These are phyloP conservation scores for Tulasnella sp. DNA, from an alignment of 768 basidiomycete species.

Conservation along the genomic window DNA sequence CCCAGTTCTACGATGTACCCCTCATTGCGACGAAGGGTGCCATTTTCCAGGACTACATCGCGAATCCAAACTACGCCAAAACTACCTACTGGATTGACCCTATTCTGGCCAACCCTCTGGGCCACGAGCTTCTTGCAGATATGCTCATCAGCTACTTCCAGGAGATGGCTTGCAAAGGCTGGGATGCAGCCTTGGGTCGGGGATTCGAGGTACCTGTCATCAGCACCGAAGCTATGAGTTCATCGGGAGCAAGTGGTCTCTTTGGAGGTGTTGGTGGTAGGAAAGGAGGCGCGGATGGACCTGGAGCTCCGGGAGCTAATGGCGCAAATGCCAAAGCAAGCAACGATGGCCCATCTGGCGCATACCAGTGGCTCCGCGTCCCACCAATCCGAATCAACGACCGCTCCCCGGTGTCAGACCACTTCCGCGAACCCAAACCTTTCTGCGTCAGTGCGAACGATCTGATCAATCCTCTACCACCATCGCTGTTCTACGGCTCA, in stretches of 20 bases:
- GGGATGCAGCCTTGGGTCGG: constrained; percentile 63
- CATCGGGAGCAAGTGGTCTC: constrained; percentile 40
- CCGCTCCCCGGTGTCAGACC: constrained; percentile 12
- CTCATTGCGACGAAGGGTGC: constrained; percentile 82
- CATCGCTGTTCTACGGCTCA: constrained; percentile 83
- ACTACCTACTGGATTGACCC: constrained; percentile 73
- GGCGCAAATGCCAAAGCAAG: constrained; percentile 10
- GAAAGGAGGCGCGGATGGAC: constrained; percentile 48
- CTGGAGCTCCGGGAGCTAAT: constrained; percentile 32
- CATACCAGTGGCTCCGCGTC: constrained; percentile 37
- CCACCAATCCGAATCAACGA: constrained; percentile 62
- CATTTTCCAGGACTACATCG: constrained; percentile 75
- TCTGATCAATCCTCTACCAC: constrained; percentile 93
- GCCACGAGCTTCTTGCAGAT: constrained; percentile 85
- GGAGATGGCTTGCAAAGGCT: constrained; percentile 77
- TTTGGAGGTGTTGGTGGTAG: constrained; percentile 82
- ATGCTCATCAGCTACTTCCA: constrained; percentile 88
- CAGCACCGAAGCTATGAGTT: constrained; percentile 34
- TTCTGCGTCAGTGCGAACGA: constrained; percentile 97
- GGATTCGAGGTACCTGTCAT: constrained; percentile 52
- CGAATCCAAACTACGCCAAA: constrained; percentile 51
- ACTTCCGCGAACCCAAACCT: constrained; percentile 80
- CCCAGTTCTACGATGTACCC: constrained; percentile 96
- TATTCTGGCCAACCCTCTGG: constrained; percentile 66
- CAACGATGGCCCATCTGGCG: constrained; percentile 30